Evolutionary conservation across 331 rosid species (phyloP), one percentile per base, ranked within the genome.

Genomic region (Stylosanthes scabra): DNA sequence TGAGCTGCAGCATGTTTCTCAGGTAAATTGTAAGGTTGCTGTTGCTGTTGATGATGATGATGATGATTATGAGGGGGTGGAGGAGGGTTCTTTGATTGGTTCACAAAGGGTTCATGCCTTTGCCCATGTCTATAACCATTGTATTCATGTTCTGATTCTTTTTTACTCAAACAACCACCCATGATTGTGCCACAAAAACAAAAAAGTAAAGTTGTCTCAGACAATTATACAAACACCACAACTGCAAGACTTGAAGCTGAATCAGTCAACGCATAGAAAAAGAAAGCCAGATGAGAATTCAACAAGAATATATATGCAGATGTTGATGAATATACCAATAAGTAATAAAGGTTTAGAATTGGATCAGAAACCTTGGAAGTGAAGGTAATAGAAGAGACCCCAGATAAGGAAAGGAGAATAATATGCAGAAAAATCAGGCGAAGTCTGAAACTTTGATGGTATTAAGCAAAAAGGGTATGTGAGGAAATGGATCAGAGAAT

Each of bases 81-180:
- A 60, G 68, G 59, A 15, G 87, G 71, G 74, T 72, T 0, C 49
- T 79, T 82, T 72, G 88, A 16, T 69, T 86, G 88, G 31, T 45
- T 74, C 56, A 59, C 79, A 56, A 42, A 65, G 29, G 88, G 83
- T 44, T 88, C 89, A 58, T 74, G 81, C 51, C 63, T 61, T 56
- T 79, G 59, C 59, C 47, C 60, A 27, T 89, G 72, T 71, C 68
- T 62, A 59, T 74, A 56, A 25, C 87, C 89, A 71, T 74, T 81
- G 37, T 72, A 56, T 5, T 59, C 74, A 27, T 63, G 62, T 46
- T 55, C 80, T 75, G 85, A 66, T 15, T 63, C 70, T 66, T 31
- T 82, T 82, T 69, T 83, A 83, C 91, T 82, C 6, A 81, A 9
- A 78, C 95, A 91, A 41, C 70, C 8, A 45, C 97, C 97, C 97